Percentiles rank a stretch among this genome's conserved stretches.
Conservation (phyloP, 192 early-diverging fungal species). For the Diversispora epigaea region DNA sequence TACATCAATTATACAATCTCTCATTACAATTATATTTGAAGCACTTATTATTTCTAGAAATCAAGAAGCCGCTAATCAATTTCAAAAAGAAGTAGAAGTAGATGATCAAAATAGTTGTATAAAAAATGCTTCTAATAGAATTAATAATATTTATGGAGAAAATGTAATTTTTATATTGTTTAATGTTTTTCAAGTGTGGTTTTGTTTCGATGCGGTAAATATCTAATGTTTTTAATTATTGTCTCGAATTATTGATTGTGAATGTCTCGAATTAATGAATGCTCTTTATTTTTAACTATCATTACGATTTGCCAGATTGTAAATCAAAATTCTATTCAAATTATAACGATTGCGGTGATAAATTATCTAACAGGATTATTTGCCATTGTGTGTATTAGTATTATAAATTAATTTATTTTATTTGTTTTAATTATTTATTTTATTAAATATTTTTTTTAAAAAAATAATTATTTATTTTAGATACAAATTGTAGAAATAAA, state of each 20-base stretch:
- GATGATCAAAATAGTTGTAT: not conserved
- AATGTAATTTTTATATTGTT: constrained; percentile 3
- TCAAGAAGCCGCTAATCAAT: not conserved
- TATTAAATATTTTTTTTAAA: not conserved
- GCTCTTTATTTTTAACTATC: not conserved
- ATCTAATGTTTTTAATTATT: not conserved
- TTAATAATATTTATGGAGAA: constrained; percentile 7
- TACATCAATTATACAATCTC: not conserved
- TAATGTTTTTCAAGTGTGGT: constrained; percentile 13
- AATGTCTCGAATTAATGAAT: not conserved
- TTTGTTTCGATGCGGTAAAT: constrained; percentile 15
- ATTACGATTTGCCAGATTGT: not conserved
- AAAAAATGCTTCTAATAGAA: not conserved
- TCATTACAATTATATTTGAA: constrained; percentile 3
- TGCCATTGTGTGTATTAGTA: constrained; percentile 3
- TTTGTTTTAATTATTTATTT: not conserved
- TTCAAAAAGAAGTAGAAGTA: not conserved
- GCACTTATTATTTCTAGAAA: not conserved
- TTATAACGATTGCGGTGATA: constrained; percentile 21
- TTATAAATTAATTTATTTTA: not conserved
- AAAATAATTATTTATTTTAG: not conserved
- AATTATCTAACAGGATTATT: constrained; percentile 19
- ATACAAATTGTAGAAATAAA: constrained; percentile 29
- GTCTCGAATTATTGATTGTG: not conserved
- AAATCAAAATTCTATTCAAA: constrained; percentile 24